Conservation (phyloP, 176 grass and related monocot genomes). For the Oryza meyeriana region DNA sequence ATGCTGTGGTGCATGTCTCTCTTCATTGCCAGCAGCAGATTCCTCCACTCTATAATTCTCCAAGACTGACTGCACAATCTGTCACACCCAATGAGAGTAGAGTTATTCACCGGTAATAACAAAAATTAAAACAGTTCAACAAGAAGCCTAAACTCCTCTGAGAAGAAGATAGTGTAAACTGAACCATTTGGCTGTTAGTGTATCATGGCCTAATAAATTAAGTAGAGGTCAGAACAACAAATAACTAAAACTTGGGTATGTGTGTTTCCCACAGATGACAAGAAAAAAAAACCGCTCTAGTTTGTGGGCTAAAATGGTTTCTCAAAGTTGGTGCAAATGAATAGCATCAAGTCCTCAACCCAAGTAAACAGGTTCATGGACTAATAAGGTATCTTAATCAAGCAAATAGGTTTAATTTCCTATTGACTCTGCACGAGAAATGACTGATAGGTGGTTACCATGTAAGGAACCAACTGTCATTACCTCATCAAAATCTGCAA, state of each 20-base stretch:
- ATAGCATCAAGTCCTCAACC: not conserved
- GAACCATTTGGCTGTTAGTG: not conserved
- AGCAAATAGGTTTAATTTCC: not conserved
- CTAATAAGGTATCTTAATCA: not conserved
- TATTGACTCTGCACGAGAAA: not conserved
- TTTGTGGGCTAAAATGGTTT: not conserved
- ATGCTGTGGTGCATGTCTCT: constrained; percentile 63
- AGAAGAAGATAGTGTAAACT: not conserved
- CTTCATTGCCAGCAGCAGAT: constrained; percentile 41
- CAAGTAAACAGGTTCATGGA: not conserved
- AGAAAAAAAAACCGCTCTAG: constrained; percentile 13
- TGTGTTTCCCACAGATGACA: not conserved
- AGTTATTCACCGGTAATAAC: not conserved
- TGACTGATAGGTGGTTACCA: not conserved
- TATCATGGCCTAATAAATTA: constrained; percentile 7
- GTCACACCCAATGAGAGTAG: constrained; percentile 41
- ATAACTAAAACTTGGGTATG: not conserved
- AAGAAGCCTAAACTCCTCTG: not conserved
- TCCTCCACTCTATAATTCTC: constrained; percentile 69
- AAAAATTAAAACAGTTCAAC: not conserved
- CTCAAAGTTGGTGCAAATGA: not conserved
- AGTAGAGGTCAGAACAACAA: not conserved
- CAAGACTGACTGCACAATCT: constrained; percentile 86
- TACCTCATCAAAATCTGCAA: constrained; percentile 89
- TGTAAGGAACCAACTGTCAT: constrained; percentile 3